Base-by-base conservation (phyloP, 345 rosid species). In the Eucalyptus fibrosa region DNA sequence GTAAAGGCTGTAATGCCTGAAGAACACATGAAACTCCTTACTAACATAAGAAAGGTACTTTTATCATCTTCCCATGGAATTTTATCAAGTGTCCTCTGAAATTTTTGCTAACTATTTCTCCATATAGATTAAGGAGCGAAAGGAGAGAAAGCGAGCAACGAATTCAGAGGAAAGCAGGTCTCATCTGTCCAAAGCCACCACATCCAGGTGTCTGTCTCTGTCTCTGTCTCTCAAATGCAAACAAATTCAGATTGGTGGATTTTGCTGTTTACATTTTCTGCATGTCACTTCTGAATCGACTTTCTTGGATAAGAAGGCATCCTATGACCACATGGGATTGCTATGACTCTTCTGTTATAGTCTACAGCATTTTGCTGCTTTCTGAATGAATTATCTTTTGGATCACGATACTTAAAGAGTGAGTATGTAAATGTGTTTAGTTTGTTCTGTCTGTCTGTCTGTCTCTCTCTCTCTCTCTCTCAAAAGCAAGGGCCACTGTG, bases 1-100 rank as follows among this genome's bases (percentile, higher is more conserved):
- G 99, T 98, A 55, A 96, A 96, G 94, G 95, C 97, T 44, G 99
- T 98, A 90, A 97, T 98, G 99, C 99, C 99, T 86, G 97, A 95
- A 92, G 98, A 97, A 91, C 99, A 97, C 93, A 96, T 94, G 97
- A 97, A 95, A 91, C 98, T 97, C 88, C 96, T 98, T 47, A 94
- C 96, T n/a, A 97, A 98, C 92, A 95, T 98, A 87, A 94, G 99
- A 89, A 98, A 98, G 99, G 99, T 98, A 87, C 55, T 93, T 91
- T 77, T 42, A 86, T 56, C 47, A 40, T 77, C 15, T 77, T 77
- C 85, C 17, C 5, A 7, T 77, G 47, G 9, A 77, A 77, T 77
- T 77, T 11, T 77, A 77, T 77, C 15, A 21, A 77, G 30, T 77
- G 47, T 40, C 47, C 85, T 77, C 47, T 40, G 47, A 77, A 34